phyloP scores from a whole-genome alignment of 2,329 filamentous ascomycete genomes.

The Albifimbria verrucaria region DNA sequence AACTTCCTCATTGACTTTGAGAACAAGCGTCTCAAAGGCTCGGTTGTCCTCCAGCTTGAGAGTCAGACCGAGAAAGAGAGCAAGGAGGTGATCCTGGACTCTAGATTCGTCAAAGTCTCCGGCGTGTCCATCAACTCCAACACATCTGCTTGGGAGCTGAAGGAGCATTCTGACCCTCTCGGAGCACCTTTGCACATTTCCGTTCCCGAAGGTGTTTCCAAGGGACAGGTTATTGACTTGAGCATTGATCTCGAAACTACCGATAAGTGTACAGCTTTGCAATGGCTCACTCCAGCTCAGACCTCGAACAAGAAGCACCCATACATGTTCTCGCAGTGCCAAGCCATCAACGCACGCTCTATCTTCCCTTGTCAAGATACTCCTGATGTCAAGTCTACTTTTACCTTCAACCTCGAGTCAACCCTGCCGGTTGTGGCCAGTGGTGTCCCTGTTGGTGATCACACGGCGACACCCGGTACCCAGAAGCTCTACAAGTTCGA shows the following conservation, averaged over 20 bases:
- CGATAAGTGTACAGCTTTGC: slow-evolving; percentile 81
- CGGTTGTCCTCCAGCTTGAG: slow-evolving; percentile 72
- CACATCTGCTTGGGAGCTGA: slow-evolving; percentile 64
- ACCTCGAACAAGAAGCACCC: slow-evolving; percentile 94
- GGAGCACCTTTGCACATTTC: slow-evolving; percentile 67
- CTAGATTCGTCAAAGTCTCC: slow-evolving; percentile 74
- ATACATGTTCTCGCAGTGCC: slow-evolving; percentile 97
- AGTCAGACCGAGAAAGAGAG: slow-evolving; percentile 71
- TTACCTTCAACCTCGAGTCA: slow-evolving; percentile 83
- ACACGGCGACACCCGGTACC: slow-evolving; percentile 39
- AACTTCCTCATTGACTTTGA: slow-evolving; percentile 83
- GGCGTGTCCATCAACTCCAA: slow-evolving; percentile 67
- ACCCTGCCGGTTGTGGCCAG: slow-evolving; percentile 88
- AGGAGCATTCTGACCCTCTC: slow-evolving; percentile 68
- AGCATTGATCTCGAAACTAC: slow-evolving; percentile 78
- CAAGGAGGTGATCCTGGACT: slow-evolving; percentile 80
- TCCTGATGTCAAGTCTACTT: slow-evolving; percentile 94
- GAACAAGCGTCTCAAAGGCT: slow-evolving; percentile 71
- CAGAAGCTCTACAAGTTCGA: slow-evolving; percentile 77
- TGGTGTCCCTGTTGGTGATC: slow-evolving; percentile 59
- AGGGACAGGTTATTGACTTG: slow-evolving; percentile 50
- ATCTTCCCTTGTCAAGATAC: slow-evolving; percentile 98
- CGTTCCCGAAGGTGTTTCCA: slow-evolving; percentile 52
- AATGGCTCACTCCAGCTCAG: slow-evolving; percentile 92
- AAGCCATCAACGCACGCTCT: slow-evolving; percentile 91